These are phyloP conservation scores for Pichia nakasei DNA, from an alignment of 805 yeast species.

Conservation along the genomic window DNA sequence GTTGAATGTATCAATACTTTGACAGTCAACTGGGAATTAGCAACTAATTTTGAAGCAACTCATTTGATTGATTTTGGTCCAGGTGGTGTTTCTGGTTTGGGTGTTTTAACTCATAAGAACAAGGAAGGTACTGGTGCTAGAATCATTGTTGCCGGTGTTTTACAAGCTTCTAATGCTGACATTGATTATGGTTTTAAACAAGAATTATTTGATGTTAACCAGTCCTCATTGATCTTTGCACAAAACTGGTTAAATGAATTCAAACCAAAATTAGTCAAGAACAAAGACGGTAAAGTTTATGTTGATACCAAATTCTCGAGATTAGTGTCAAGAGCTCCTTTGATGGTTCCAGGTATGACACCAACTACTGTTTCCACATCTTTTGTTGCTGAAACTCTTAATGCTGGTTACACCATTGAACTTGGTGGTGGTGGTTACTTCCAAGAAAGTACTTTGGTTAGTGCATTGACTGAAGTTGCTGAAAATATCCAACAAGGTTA, in stretches of 20 bases:
- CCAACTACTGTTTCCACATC: conserved; percentile 95
- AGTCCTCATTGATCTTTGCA: conserved; percentile 64
- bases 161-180: conserved; percentile 56
- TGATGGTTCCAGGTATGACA: conserved; percentile 99
- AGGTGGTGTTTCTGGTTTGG: conserved; percentile 96
- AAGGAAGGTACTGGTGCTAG: conserved; percentile 98
- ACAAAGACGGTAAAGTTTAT: conserved; percentile 59
- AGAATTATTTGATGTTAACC: conserved; percentile 74
- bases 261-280: conserved; percentile 78
- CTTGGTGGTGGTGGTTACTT: conserved; percentile 99
- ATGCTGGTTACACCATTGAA: conserved; percentile 96
- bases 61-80: conserved; percentile 97
- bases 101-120: conserved; percentile 92
- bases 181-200: conserved; percentile 94
- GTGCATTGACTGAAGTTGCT: conserved; percentile 70
- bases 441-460: conserved; percentile 56
- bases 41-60: conserved; percentile 73
- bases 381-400: conserved; percentile 86
- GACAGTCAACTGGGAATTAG: conserved; percentile 91
- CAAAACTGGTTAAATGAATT: conserved; percentile 85
- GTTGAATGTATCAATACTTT: conserved; percentile 77
- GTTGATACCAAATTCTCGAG: conserved; percentile 94
- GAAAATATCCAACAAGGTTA: conserved; percentile 68
- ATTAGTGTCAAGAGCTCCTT: conserved; percentile 87
- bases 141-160: conserved; percentile 85